Evolutionary conservation across 768 basidiomycete genomes (phyloP), one percentile per base, ranked within the genome.

Genomic region (Pisolithus orientalis): DNA sequence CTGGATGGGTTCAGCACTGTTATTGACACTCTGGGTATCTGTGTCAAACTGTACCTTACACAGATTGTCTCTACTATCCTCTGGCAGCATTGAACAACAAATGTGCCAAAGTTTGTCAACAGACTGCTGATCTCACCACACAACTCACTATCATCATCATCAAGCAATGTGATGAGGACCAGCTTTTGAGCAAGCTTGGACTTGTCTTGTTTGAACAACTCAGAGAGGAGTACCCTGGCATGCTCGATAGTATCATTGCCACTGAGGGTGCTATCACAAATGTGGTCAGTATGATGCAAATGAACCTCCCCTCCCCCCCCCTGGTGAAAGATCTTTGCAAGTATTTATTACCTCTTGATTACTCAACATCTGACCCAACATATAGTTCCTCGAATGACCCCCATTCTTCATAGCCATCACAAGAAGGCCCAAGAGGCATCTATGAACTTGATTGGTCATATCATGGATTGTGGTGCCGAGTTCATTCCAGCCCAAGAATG

Each of bases 41-140:
- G 95, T 17, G 94, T 98, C 61, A 98, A 98, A 70, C 95, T 95
- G 0, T 98, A 98, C 65, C 87, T 99, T 40, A 96, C 94, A 0
- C 96, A 98, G 65, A 98, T 99, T 58, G 95, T 98, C 40, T 97
- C 96, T 13, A 98, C 95, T 34, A 93, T 98, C 56, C 85, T 99
- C 5, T 99, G 96, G 95, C 93, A 95, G 44, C n/a, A n/a, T 77
- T 98, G 52, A 97, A 97, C 75, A 99, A 98, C 83, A 99, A 98
- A 78, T 93, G 90, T 55, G 95, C 95, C 9, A 99, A 98, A 72
- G 96, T 99, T 47, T 90, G 95, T 61, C 94, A 97, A 71, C 94
- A 98, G 63, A 96, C 96, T 16, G 96, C 96, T n/a, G 96, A 99
- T 73, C 72, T 99, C 54, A 97, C 95, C 0, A 89, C 90, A 17